A percentile compares a stretch with the other conserved stretches of the same genome.
Conservation (phyloP, 2,329 filamentous ascomycete species). For the Fusarium chaquense region DNA sequence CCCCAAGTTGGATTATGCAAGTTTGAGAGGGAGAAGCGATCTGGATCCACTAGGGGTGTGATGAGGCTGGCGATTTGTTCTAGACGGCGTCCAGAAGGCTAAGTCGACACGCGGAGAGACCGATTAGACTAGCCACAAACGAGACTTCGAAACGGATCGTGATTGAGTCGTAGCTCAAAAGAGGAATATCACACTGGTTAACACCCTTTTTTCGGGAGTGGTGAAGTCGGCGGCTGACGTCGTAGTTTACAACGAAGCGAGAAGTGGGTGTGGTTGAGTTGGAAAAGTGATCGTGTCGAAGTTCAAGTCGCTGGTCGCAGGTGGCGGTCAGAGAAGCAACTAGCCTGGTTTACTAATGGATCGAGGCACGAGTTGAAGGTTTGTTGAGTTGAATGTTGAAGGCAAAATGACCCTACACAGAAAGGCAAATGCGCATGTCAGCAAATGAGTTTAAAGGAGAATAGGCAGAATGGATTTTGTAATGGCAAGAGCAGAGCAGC, state of each 20-base stretch:
- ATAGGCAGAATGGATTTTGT: conserved; percentile 13
- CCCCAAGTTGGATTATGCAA: conserved; percentile 35
- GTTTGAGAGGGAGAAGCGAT: conserved; percentile 28
- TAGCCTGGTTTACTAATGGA: conserved; percentile 27
- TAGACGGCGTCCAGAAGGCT: conserved; percentile 34
- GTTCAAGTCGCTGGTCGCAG: conserved; percentile 24
- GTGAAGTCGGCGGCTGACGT: conserved; percentile 24
- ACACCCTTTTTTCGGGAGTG: conserved; percentile 6
- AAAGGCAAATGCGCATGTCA: conserved; percentile 18
- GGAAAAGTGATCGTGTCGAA: conserved; percentile 5
- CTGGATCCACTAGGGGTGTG: conserved; percentile 39
- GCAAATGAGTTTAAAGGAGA: conserved; percentile 7
- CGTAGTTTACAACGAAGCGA: conserved; percentile 3
- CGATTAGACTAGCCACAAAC: conserved; percentile 35
- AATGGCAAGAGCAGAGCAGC: conserved; percentile 16
- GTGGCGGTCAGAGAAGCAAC: conserved; percentile 35
- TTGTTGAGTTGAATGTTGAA: conserved; percentile 11
- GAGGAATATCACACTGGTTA: conserved; percentile 4
- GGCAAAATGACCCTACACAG: conserved; percentile 21
- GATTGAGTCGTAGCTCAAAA: conserved; percentile 27
- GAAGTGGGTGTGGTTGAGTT: conserved; percentile 21
- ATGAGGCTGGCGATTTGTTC: conserved; percentile 35
- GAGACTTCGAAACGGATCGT: conserved; percentile 21
- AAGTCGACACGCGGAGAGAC: conserved; percentile 34
- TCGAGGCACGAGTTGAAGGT: conserved; percentile 16